A percentile compares a stretch with the other conserved stretches of the same genome.
Evolutionary conservation across 495 filamentous ascomycete species (phyloP).

Genomic region (Pseudoneurospora amorphoporcata): DNA sequence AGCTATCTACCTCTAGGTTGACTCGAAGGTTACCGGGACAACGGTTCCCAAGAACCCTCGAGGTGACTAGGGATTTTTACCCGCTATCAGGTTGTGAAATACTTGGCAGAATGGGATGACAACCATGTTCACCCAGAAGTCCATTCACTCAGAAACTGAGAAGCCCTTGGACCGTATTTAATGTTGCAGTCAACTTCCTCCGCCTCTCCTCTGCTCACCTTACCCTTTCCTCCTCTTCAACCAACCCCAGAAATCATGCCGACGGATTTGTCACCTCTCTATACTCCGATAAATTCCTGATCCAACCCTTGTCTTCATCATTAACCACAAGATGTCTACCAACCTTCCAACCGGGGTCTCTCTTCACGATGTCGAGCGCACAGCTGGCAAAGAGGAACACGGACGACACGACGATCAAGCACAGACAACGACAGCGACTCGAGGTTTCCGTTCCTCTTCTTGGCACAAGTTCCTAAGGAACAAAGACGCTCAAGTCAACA

Average conservation of each 20-base stretch:
- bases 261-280: neutral
- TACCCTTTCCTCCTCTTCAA: neutral
- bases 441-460: neutral
- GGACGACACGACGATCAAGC: neutral
- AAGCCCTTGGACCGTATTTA: neutral
- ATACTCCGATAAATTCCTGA: neutral
- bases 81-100: neutral
- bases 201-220: neutral
- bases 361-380: neutral
- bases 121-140: neutral
- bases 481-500: constrained; percentile 24
- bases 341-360: neutral
- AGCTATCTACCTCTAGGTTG: neutral
- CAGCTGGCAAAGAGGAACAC: neutral
- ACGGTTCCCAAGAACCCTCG: neutral
- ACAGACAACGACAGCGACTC: neutral
- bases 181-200: neutral
- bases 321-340: neutral
- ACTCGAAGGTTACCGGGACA: neutral
- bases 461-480: neutral
- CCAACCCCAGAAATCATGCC: neutral
- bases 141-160: neutral
- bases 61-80: neutral
- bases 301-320: neutral
- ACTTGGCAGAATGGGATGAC: neutral